Conservation (phyloP, 495 filamentous ascomycete genomes). For the Talaromyces ruber region DNA sequence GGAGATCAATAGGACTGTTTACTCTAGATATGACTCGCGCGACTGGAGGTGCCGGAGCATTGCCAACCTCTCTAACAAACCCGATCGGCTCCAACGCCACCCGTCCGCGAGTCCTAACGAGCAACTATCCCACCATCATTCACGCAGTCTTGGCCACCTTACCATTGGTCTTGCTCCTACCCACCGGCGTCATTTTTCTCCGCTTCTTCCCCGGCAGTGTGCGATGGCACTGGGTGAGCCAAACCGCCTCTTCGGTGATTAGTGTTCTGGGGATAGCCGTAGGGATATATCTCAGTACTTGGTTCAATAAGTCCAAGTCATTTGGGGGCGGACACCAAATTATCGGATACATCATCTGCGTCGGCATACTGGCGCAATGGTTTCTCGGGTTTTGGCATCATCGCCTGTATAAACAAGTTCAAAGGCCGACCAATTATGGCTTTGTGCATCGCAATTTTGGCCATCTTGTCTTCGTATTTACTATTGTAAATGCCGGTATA, state of each 20-base stretch:
- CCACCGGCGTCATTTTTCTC: constrained; percentile 44
- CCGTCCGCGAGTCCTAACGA: not conserved
- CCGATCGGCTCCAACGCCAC: constrained; percentile 14
- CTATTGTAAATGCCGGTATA: constrained; percentile 37
- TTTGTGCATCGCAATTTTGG: constrained; percentile 44
- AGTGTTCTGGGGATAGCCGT: constrained; percentile 38
- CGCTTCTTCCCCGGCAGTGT: constrained; percentile 32
- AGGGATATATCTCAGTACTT: constrained; percentile 38
- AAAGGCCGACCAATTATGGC: constrained; percentile 34
- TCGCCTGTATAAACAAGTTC: constrained; percentile 34
- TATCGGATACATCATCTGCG: constrained; percentile 44
- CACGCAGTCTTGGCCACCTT: constrained; percentile 48
- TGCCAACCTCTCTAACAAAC: constrained; percentile 15
- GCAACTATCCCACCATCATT: constrained; percentile 25
- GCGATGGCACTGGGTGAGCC: constrained; percentile 42
- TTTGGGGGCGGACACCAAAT: constrained; percentile 51
- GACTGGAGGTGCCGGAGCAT: constrained; percentile 24
- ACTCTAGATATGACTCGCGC: constrained; percentile 43
- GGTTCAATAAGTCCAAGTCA: constrained; percentile 46
- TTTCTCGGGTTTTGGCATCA: constrained; percentile 38
- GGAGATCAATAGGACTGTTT: constrained; percentile 32
- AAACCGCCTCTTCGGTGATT: constrained; percentile 32
- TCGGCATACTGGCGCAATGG: constrained; percentile 38
- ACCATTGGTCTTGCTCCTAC: constrained; percentile 43
- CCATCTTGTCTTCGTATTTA: constrained; percentile 37